phyloP scores from a whole-genome alignment of 2,329 filamentous ascomycete species.

The Colletotrichum tropicicola region DNA sequence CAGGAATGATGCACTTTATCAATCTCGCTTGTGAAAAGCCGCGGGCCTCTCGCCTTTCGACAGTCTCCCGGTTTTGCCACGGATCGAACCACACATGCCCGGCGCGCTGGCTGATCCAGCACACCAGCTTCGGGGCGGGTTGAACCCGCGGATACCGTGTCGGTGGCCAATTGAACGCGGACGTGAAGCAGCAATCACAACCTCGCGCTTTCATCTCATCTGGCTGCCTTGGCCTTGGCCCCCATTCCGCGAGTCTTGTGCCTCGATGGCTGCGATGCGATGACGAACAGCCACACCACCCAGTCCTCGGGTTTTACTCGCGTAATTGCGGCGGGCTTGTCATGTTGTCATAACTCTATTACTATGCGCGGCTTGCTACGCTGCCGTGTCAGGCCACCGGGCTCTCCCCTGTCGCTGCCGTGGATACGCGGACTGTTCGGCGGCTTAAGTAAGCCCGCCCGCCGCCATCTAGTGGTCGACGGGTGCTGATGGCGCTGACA shows the following conservation, averaged over 20 bases:
- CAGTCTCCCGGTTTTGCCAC: constrained; percentile 30
- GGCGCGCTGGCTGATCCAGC: too few species aligned
- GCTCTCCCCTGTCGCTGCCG: constrained; percentile 15
- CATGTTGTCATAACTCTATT: constrained; percentile 27
- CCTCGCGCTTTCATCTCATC: background rate
- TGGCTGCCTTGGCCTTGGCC: background rate
- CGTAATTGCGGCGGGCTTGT: constrained; percentile 23
- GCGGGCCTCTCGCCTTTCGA: constrained; percentile 30
- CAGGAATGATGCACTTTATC: constrained; percentile 31
- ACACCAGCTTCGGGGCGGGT: background rate
- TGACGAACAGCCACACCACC: background rate
- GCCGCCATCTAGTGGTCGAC: background rate
- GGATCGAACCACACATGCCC: constrained; percentile 28
- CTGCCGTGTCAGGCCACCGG: constrained; percentile 25
- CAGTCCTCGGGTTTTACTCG: background rate
- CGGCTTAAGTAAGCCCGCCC: constrained; percentile 19
- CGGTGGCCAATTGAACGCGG: background rate
- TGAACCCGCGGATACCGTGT: background rate
- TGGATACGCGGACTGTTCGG: constrained; percentile 21
- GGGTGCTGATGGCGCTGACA: background rate
- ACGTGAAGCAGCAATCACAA: background rate
- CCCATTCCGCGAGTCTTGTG: background rate
- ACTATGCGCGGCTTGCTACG: constrained; percentile 28
- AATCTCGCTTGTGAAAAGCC: constrained; percentile 31
- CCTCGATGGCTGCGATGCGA: background rate